phyloP scores from a whole-genome alignment of 2,329 filamentous ascomycete species.

The Ambrosiella beaveri region DNA sequence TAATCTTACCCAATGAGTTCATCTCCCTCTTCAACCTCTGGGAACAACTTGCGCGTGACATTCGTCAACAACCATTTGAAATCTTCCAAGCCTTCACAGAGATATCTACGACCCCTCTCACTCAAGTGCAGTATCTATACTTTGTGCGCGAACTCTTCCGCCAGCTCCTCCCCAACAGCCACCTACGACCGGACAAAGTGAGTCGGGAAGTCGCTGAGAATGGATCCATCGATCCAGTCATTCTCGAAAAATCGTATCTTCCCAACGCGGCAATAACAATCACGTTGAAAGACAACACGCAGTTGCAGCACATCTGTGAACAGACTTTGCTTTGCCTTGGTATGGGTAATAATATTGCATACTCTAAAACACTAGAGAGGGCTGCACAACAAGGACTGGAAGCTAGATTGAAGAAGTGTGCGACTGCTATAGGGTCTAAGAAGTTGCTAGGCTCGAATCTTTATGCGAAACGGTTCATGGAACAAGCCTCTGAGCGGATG shows the following conservation, averaged over 20 bases:
- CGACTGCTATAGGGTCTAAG: slow-evolving; percentile 22
- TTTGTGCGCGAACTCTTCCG: slow-evolving; percentile 29
- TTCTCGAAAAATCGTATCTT: slow-evolving; percentile 43
- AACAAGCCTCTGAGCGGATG: slow-evolving; percentile 28
- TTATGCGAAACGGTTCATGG: slow-evolving; percentile 24
- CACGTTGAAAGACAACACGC: slow-evolving; percentile 50
- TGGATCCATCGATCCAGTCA: slow-evolving; percentile 26
- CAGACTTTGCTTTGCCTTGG: slow-evolving; percentile 8
- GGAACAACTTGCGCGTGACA: slow-evolving; percentile 35
- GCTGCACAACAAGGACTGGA: slow-evolving; percentile 4
- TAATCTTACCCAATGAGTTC: slow-evolving; percentile 27
- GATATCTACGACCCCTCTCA: slow-evolving; percentile 19
- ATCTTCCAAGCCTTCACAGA: slow-evolving; percentile 11
- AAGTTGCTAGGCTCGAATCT: slow-evolving; percentile 22
- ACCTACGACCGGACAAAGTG: slow-evolving; percentile 25
- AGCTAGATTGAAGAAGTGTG: slow-evolving; percentile 25
- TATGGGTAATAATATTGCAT: background rate
- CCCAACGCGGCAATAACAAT: slow-evolving; percentile 46
- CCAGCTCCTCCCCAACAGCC: slow-evolving; percentile 26
- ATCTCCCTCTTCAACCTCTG: slow-evolving; percentile 36
- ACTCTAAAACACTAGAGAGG: background rate
- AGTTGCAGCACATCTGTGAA: slow-evolving; percentile 53
- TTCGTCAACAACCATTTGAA: slow-evolving; percentile 15
- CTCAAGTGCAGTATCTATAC: slow-evolving; percentile 25
- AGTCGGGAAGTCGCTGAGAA: slow-evolving; percentile 21